Percentiles rank a stretch among this genome's conserved stretches.
Conservation (phyloP, 2,329 filamentous ascomycete species). For the Fusarium piperis region DNA sequence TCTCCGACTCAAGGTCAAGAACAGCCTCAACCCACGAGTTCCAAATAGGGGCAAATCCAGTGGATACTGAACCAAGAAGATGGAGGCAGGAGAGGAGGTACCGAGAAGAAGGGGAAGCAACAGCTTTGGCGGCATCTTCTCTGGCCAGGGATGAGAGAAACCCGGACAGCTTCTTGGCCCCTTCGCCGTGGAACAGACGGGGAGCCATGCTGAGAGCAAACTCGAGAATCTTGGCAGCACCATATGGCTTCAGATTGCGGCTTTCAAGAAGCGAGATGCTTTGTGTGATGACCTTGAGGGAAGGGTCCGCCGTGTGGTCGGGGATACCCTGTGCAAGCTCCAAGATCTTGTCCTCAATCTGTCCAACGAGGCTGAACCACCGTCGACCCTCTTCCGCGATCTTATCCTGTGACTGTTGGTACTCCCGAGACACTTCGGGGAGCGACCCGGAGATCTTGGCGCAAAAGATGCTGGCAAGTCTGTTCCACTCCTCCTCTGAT, state of each 20-base stretch:
- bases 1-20: slow-evolving; percentile 45
- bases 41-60: slow-evolving; percentile 56
- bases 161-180: slow-evolving; percentile 50
- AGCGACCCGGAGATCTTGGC: slow-evolving; percentile 76
- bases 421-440: slow-evolving; percentile 84
- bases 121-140: slow-evolving; percentile 65
- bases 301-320: slow-evolving; percentile 45
- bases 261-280: slow-evolving; percentile 56
- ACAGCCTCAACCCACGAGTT: slow-evolving; percentile 54
- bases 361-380: slow-evolving; percentile 69
- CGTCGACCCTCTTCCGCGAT: slow-evolving; percentile 73
- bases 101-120: slow-evolving; percentile 74
- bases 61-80: slow-evolving; percentile 57
- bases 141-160: slow-evolving; percentile 62
- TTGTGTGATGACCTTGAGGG: slow-evolving; percentile 44
- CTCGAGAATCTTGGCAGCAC: slow-evolving; percentile 60
- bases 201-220: slow-evolving; percentile 51
- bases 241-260: slow-evolving; percentile 67
- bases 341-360: slow-evolving; percentile 51
- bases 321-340: slow-evolving; percentile 33
- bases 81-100: slow-evolving; percentile 74
- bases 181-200: slow-evolving; percentile 51
- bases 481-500: slow-evolving; percentile 69
- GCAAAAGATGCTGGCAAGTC: slow-evolving; percentile 69
- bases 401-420: slow-evolving; percentile 74